These are phyloP conservation scores for Pythium angustatum DNA, from an alignment of 352 stramenopile species.

Conservation along the genomic window DNA sequence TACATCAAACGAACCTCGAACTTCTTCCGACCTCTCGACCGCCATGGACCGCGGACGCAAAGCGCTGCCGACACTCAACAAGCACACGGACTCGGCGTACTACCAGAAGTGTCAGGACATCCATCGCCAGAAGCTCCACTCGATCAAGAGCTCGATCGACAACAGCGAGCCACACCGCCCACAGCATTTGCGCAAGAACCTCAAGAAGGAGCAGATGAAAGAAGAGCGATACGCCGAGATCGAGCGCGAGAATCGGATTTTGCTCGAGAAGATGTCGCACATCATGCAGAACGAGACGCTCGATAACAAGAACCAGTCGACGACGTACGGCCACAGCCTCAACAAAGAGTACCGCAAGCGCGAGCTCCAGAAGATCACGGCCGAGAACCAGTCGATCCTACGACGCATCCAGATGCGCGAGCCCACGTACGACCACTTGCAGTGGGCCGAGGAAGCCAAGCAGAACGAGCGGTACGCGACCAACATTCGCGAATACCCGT, in stretches of 20 bases:
- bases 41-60: constrained; percentile 84
- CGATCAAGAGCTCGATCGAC: constrained; percentile 95
- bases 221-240: constrained; percentile 95
- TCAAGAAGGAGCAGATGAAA: constrained; percentile 97
- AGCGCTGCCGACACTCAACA: constrained; percentile 86
- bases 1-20: background rate
- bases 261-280: constrained; percentile 97
- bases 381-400: constrained; percentile 87
- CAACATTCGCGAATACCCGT: constrained; percentile 89
- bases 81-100: constrained; percentile 85
- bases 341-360: constrained; percentile 85
- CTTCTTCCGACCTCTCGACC: no score
- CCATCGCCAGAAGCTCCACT: constrained; percentile 74
- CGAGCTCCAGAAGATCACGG: constrained; percentile 86
- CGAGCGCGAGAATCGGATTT: constrained; percentile 95
- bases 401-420: constrained; percentile 89
- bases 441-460: constrained; percentile 89
- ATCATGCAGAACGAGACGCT: constrained; percentile 92
- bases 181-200: constrained; percentile 92
- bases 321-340: constrained; percentile 75
- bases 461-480: constrained; percentile 81
- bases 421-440: constrained; percentile 87
- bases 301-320: constrained; percentile 85
- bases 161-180: constrained; percentile 91
- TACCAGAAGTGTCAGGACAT: constrained; percentile 88